Base-by-base conservation (phyloP, 1,139 yeast genomes). In the Magnusiomyces starmeri region DNA sequence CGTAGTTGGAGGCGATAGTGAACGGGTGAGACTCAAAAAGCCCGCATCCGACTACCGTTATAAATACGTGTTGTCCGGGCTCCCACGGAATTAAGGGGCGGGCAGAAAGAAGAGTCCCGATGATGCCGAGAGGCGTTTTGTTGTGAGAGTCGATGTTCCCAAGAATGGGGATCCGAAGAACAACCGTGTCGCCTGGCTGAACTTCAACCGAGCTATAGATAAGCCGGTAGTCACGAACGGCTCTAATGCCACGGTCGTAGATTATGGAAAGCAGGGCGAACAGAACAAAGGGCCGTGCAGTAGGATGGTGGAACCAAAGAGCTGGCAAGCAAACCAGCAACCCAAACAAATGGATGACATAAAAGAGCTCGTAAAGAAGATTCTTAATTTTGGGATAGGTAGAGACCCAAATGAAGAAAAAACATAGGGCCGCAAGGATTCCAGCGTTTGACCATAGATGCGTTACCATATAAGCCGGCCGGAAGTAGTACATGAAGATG, bases 41-140 rank as follows among this genome's bases (percentile, higher is more conserved):
- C 2, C 56, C 57, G 42, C 65, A 62, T 6, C 60, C 59, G 14
- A 59, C 46, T 3, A 62, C 55, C 4, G 65, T 60, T 16, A 62
- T 40, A 44, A 60, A 62, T 9, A 61, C 48, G 48, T 63, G 66
- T 50, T 62, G 65, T 12, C 67, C 67, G 2, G 62, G 51, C 24
- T 49, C 46, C 64, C 66, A 63, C 2, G 51, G 29, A n/a, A 45
- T 39, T 27, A 60, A 53, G 7, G 58, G 52, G n/a, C 60, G 20
- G 18, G 22, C 34, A 35, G 39, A 16, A 22, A 12, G 24, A 22
- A 46, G 9, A 12, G 20, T 25, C 26, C 12, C 26, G 14, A 42
- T 7, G 16, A 44, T 16, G 41, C 21, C 12, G 46, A 32, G n/a
- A 12, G 37, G 37, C 12, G n/a, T 10, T 32, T 32, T 32, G 4